These are phyloP conservation scores for Hibiscus tridactylites DNA, from an alignment of 345 rosid species.

Conservation along the genomic window DNA sequence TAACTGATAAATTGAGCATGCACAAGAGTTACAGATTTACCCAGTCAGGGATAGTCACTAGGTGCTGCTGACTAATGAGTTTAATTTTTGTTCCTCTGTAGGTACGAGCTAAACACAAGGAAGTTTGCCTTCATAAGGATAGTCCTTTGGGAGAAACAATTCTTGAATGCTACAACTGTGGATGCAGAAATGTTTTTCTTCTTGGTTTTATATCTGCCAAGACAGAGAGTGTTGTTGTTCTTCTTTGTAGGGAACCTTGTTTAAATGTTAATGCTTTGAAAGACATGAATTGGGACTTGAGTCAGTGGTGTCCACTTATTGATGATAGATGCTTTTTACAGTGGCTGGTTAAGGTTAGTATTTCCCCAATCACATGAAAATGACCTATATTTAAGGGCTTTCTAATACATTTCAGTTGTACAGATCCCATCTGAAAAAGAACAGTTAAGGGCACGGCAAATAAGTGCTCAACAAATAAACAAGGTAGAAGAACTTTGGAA, in stretches of 20 bases:
- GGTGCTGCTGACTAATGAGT: neutral
- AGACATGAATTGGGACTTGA: slow-evolving; percentile 99
- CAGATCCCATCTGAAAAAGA: slow-evolving; percentile 98
- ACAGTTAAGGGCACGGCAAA: slow-evolving; percentile 98
- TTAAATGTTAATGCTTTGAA: slow-evolving; percentile 92
- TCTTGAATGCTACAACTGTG: slow-evolving; percentile 97
- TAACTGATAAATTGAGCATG: neutral
- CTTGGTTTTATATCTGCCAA: slow-evolving; percentile 96
- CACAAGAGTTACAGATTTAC: neutral
- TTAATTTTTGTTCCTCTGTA: slow-evolving; percentile 20
- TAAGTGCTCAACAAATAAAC: slow-evolving; percentile 97
- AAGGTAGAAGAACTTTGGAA: slow-evolving; percentile 99
- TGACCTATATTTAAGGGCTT: slow-evolving; percentile 5
- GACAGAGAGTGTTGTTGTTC: slow-evolving; percentile 99
- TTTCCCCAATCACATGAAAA: neutral
- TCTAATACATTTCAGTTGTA: slow-evolving; percentile 17
- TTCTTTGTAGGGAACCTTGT: slow-evolving; percentile 97
- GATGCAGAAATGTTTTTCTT: slow-evolving; percentile 96
- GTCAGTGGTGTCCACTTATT: slow-evolving; percentile 99
- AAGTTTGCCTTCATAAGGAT: slow-evolving; percentile 98
- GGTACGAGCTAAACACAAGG: slow-evolving; percentile 99
- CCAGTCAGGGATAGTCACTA: neutral
- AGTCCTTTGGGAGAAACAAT: slow-evolving; percentile 98
- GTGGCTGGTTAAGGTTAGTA: slow-evolving; percentile 95
- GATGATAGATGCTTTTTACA: slow-evolving; percentile 98